Conservation (phyloP, 139 green algal genomes). For the Micractinium conductrix region DNA sequence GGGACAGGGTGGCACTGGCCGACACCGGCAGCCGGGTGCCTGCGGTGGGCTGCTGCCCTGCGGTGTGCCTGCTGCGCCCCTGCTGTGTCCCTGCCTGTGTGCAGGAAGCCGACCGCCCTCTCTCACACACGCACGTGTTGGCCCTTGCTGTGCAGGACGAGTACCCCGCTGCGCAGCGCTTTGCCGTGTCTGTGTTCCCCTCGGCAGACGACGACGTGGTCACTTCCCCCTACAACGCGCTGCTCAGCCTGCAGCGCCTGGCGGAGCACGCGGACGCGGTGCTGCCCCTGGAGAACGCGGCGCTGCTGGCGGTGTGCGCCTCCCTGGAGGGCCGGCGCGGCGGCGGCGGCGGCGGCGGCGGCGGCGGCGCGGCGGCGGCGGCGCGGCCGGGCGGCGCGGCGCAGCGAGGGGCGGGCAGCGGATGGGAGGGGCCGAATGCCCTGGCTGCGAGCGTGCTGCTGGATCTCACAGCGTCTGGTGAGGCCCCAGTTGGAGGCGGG, state of each 20-base stretch:
- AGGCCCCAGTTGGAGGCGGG: background rate
- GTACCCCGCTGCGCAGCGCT: constrained; percentile 77
- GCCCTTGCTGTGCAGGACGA: constrained; percentile 61
- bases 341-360: background rate
- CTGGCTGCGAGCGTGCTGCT: constrained; percentile 81
- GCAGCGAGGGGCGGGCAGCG: too few relatives aligned
- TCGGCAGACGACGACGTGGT: constrained; percentile 85
- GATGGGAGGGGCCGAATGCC: constrained; percentile 81
- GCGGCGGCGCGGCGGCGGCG: background rate
- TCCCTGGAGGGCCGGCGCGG: background rate
- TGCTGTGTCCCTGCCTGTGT: background rate
- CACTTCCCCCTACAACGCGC: constrained; percentile 89
- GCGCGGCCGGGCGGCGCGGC: background rate
- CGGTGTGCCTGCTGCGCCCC: too few relatives aligned
- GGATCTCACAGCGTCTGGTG: constrained; percentile 66
- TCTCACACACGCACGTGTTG: background rate
- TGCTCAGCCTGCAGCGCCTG: constrained; percentile 70
- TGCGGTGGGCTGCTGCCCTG: too few relatives aligned
- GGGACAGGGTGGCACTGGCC: too few relatives aligned
- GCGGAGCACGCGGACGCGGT: constrained; percentile 78
- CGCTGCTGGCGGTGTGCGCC: constrained; percentile 78
- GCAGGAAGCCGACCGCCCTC: background rate
- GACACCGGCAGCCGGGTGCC: too few relatives aligned
- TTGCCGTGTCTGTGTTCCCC: constrained; percentile 77
- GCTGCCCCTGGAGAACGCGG: constrained; percentile 87